Percentiles rank a stretch among this genome's conserved stretches.
phyloP scores from a whole-genome alignment of 805 yeast species.

The Ogataea populi-albae region DNA sequence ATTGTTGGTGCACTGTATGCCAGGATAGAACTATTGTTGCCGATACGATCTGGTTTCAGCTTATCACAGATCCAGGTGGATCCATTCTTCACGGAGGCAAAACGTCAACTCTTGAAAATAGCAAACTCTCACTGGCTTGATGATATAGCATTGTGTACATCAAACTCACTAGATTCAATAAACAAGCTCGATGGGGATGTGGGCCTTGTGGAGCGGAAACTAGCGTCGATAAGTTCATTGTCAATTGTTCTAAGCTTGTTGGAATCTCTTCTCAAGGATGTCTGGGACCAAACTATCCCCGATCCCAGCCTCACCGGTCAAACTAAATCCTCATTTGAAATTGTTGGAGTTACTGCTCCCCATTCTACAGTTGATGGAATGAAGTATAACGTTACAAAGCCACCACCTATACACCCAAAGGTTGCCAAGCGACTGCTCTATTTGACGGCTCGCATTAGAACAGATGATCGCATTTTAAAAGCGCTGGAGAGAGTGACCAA shows the following conservation, averaged over 20 bases:
- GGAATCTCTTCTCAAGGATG: constrained; percentile 30
- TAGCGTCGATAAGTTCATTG: constrained; percentile 33
- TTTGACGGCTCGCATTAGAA: constrained; percentile 15
- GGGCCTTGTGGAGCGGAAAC: constrained; percentile 27
- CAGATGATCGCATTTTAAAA: constrained; percentile 27
- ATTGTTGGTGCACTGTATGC: constrained; percentile 35
- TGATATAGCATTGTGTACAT: constrained; percentile 30
- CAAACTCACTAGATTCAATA: constrained; percentile 27
- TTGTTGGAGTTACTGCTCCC: constrained; percentile 9
- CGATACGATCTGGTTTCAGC: constrained; percentile 35
- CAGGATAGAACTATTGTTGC: constrained; percentile 35
- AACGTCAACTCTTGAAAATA: constrained; percentile 33
- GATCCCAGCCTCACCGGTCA: not conserved
- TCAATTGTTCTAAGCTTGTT: constrained; percentile 38
- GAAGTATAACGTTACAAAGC: constrained; percentile 13
- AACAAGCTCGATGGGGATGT: constrained; percentile 21
- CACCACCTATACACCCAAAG: constrained; percentile 11
- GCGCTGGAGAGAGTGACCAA: constrained; percentile 15
- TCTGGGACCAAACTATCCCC: constrained; percentile 17
- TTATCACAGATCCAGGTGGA: constrained; percentile 38
- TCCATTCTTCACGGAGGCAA: constrained; percentile 32
- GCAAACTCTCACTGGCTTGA: constrained; percentile 27
- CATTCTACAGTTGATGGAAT: constrained; percentile 12
- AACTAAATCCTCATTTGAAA: constrained; percentile 7
- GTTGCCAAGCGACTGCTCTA: constrained; percentile 13